Evolutionary conservation across 1,284 basidiomycete genomes (phyloP).

Genomic region (Amylostereum chailletii): DNA sequence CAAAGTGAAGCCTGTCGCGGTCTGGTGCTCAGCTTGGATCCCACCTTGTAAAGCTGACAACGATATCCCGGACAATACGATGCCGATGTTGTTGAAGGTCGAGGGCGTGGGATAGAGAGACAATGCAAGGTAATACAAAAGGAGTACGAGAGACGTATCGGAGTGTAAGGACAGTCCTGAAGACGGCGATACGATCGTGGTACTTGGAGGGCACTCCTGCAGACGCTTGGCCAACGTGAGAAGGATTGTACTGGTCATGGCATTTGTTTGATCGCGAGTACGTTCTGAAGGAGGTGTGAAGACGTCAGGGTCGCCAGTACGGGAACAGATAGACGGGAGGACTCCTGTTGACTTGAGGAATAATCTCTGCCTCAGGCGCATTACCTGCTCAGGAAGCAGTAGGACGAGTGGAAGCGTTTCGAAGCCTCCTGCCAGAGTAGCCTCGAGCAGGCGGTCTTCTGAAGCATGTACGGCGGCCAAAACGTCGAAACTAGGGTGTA

Average conservation of each 20-base stretch:
- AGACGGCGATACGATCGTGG: slow-evolving; percentile 16
- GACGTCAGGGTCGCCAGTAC: slow-evolving; percentile 2
- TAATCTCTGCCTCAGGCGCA: background rate
- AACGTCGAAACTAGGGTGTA: slow-evolving; percentile 12
- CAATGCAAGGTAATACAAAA: slow-evolving; percentile 52
- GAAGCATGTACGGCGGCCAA: slow-evolving; percentile 15
- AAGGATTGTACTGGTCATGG: slow-evolving; percentile 43
- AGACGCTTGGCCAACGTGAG: slow-evolving; percentile 48
- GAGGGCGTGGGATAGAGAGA: slow-evolving; percentile 45
- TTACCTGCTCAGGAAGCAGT: background rate
- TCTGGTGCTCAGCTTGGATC: slow-evolving; percentile 19
- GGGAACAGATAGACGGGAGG: slow-evolving; percentile 27
- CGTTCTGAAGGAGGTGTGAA: slow-evolving; percentile 15
- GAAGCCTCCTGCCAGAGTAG: background rate
- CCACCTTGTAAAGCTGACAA: slow-evolving; percentile 19
- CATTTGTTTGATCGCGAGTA: slow-evolving; percentile 20
- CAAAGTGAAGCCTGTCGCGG: slow-evolving; percentile 26
- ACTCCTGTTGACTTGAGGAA: slow-evolving; percentile 19
- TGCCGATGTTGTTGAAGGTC: slow-evolving; percentile 55
- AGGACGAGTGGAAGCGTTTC: background rate
- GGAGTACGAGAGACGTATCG: slow-evolving; percentile 36
- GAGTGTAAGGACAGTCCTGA: slow-evolving; percentile 30
- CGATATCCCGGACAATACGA: slow-evolving; percentile 40
- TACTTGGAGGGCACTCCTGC: slow-evolving; percentile 29
- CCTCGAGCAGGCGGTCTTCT: slow-evolving; percentile 12